A percentile compares a stretch with the other conserved stretches of the same genome.
Conservation (phyloP, 495 filamentous ascomycete species). For the Penicillium antarcticum region DNA sequence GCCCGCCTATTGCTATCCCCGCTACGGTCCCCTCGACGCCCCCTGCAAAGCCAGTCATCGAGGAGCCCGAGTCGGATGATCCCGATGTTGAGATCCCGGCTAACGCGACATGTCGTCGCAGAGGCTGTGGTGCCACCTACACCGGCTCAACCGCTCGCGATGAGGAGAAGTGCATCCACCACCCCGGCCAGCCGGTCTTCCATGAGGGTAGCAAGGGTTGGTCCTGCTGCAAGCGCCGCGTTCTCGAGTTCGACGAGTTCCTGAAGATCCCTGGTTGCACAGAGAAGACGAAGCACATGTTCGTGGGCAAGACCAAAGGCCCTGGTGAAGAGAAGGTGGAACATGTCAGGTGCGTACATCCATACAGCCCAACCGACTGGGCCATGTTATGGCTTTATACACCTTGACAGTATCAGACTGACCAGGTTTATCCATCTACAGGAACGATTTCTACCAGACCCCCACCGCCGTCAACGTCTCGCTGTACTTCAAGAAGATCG, state of each 20-base stretch:
- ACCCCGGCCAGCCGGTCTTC: constrained; percentile 85
- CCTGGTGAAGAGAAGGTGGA: constrained; percentile 56
- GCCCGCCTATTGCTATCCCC: constrained; percentile 33
- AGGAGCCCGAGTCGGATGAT: constrained; percentile 88
- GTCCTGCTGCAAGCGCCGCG: constrained; percentile 91
- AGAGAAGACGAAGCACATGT: constrained; percentile 77
- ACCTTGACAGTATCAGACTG: background rate
- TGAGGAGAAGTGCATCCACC: constrained; percentile 77
- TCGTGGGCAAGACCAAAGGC: constrained; percentile 73
- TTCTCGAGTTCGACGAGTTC: constrained; percentile 97
- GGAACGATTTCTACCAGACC: constrained; percentile 96
- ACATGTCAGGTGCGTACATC: constrained; percentile 61
- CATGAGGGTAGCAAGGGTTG: constrained; percentile 98
- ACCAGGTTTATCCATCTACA: constrained; percentile 21
- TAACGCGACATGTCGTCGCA: constrained; percentile 73
- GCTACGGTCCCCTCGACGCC: constrained; percentile 51
- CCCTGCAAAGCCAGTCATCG: constrained; percentile 60
- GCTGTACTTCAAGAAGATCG: constrained; percentile 95
- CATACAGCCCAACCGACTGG: background rate
- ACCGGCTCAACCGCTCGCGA: constrained; percentile 56
- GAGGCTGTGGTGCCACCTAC: constrained; percentile 66
- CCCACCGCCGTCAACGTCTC: constrained; percentile 79
- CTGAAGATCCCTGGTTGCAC: constrained; percentile 90
- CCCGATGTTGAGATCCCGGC: constrained; percentile 63
- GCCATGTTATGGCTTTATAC: background rate